Base-by-base conservation (phyloP, 345 rosid genomes). In the Noccaea caerulescens region DNA sequence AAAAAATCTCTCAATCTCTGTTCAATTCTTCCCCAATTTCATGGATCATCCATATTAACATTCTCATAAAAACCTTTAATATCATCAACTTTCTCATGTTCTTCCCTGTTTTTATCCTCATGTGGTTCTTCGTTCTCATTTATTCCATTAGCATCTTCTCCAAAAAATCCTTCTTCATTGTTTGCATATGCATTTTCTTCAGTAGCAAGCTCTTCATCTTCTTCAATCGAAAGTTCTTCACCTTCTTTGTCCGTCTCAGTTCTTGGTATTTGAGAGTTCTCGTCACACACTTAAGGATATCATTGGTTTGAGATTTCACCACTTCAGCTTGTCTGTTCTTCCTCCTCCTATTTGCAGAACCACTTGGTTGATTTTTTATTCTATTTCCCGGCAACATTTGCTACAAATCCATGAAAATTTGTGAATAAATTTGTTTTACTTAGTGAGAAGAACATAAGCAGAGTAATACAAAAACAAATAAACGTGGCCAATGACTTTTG, bases 11-110 rank as follows among this genome's bases (percentile, higher is more conserved):
- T 66, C 14, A 38, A 38, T 38, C n/a, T 52, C 20, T 33, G 1
- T 2, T 68, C 53, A 32, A 68, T 44, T 2, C 12, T 44, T 4
- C n/a, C 8, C 20, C n/a, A 68, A 7, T 66, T 53, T 14, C 16
- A 41, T 27, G 9, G 52, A 67, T 53, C 42, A 53, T 42, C 42
- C 42, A 66, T 54, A 10, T 67, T 34, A 14, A 55, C 12, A 10
- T 54, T 34, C 11, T 67, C 62, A 18, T 16, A 30, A 32, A 42
- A 4, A 34, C 8, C 7, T 1, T 6, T 18, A n/a, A 18, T 43
- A 4, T 34, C 25, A 56, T 44, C 54, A 68, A 2, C 10, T 18
- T 44, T 68, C 37, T 44, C 33, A 11, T 20, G 13, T 5, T 45
- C 54, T 44, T 68, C 36, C 44, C 11, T 18, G n/a, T 44, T 56